These are phyloP conservation scores for Scytalidium sp. DNA, from an alignment of 2,329 filamentous ascomycete species.

Conservation along the genomic window DNA sequence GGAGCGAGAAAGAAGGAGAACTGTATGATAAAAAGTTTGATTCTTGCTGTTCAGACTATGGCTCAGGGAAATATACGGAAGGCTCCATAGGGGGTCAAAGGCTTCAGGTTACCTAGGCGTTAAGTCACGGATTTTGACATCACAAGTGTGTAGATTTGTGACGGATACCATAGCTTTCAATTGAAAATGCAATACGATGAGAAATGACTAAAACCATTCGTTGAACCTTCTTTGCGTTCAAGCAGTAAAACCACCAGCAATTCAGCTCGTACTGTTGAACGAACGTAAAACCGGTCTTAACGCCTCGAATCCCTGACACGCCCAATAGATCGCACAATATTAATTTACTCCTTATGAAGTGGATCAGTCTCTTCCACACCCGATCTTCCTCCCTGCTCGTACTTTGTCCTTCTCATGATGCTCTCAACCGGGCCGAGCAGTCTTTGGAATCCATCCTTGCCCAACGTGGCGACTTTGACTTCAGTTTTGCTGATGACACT, in stretches of 20 bases:
- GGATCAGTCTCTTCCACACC: constrained; percentile 67
- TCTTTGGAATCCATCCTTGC: constrained; percentile 92
- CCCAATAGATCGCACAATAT: constrained; percentile 6
- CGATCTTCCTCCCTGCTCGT: constrained; percentile 39
- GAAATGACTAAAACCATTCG: not conserved
- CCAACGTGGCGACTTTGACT: constrained; percentile 88
- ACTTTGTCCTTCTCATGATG: constrained; percentile 78
- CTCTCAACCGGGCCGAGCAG: constrained; percentile 89
- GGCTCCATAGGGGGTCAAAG: too few relatives aligned
- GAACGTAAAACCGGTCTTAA: constrained; percentile 26
- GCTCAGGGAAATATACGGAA: not conserved
- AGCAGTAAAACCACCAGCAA: not conserved
- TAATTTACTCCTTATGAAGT: constrained; percentile 40
- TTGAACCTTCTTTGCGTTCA: not conserved
- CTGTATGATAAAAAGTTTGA: not conserved
- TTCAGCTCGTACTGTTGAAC: constrained; percentile 8
- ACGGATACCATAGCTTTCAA: not conserved
- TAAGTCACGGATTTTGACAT: too few relatives aligned
- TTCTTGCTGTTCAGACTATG: not conserved
- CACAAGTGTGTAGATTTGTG: too few relatives aligned
- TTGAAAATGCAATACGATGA: not conserved
- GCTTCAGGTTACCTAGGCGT: too few relatives aligned
- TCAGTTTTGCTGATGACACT: constrained; percentile 81
- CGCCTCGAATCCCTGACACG: constrained; percentile 17
- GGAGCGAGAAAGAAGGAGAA: not conserved